Evolutionary conservation across 2,329 filamentous ascomycete genomes (phyloP).

Genomic region (Beauveria pseudobassiana): DNA sequence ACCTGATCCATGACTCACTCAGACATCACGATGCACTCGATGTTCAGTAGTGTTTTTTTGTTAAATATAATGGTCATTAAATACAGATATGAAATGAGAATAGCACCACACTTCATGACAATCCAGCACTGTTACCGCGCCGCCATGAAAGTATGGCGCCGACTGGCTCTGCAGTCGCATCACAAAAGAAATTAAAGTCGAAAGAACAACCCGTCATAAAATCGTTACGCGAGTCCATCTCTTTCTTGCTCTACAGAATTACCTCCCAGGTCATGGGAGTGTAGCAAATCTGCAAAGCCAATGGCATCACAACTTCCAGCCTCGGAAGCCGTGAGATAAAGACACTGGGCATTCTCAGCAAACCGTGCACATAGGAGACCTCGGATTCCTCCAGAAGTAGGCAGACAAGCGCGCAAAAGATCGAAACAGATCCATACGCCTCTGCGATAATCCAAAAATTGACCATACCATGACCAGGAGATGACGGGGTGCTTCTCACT

Average conservation of each 20-base stretch:
- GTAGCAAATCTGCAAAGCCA: neutral
- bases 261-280: neutral
- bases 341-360: conserved; percentile 10
- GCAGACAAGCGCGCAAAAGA: neutral
- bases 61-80: neutral
- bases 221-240: neutral
- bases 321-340: conserved; percentile 7
- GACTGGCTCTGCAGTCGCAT: neutral
- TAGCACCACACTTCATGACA: conserved; percentile 5
- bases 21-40: too few relatives aligned
- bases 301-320: conserved; percentile 1
- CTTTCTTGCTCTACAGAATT: neutral
- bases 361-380: conserved; percentile 11
- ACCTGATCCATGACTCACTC: too few relatives aligned
- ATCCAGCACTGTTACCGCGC: conserved; percentile 7
- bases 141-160: neutral
- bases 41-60: too few relatives aligned
- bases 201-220: neutral
- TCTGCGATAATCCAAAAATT: conserved; percentile 5
- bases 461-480: conserved; percentile 5
- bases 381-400: conserved; percentile 10
- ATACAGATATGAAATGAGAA: neutral
- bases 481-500: neutral
- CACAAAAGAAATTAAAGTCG: neutral
- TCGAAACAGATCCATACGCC: neutral